Evolutionary conservation across 2,329 filamentous ascomycete species (phyloP).

Genomic region (Phialocephala subalpina): DNA sequence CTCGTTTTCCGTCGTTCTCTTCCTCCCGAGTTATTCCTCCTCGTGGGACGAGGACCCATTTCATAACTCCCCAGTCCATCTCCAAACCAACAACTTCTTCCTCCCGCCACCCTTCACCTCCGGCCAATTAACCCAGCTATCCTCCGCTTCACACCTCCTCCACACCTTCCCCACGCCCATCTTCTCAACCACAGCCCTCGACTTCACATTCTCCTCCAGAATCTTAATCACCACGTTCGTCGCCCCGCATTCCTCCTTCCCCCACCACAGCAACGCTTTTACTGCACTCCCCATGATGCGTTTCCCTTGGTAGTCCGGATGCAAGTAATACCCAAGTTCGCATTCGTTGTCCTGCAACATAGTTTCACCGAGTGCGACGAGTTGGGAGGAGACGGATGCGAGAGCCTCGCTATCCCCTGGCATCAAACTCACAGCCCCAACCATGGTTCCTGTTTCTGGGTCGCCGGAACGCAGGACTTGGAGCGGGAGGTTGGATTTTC

Average conservation of each 20-base stretch:
- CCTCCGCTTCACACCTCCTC: neutral
- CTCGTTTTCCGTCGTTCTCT: no score
- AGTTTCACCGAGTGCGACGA: no score
- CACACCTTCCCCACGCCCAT: neutral
- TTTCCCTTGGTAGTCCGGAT: conserved; percentile 4
- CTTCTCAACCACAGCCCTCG: neutral
- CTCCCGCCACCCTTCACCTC: neutral
- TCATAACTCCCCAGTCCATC: neutral
- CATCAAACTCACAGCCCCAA: neutral
- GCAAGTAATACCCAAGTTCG: conserved; percentile 8
- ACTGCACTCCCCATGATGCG: conserved; percentile 6
- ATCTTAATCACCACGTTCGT: neutral
- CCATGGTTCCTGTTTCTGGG: neutral
- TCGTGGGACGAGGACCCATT: no score
- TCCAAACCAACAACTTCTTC: conserved; percentile 7
- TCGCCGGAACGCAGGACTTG: neutral
- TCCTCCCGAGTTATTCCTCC: no score
- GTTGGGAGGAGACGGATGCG: no score
- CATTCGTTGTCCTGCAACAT: neutral
- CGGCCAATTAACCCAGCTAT: neutral
- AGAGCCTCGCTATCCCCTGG: neutral
- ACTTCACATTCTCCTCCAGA: conserved; percentile 3
- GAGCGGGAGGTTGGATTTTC: conserved; percentile 1
- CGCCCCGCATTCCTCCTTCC: neutral
- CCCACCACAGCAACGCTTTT: neutral